These are phyloP conservation scores for Moniliella sp. DNA, from an alignment of 1,284 basidiomycete genomes.

Conservation along the genomic window DNA sequence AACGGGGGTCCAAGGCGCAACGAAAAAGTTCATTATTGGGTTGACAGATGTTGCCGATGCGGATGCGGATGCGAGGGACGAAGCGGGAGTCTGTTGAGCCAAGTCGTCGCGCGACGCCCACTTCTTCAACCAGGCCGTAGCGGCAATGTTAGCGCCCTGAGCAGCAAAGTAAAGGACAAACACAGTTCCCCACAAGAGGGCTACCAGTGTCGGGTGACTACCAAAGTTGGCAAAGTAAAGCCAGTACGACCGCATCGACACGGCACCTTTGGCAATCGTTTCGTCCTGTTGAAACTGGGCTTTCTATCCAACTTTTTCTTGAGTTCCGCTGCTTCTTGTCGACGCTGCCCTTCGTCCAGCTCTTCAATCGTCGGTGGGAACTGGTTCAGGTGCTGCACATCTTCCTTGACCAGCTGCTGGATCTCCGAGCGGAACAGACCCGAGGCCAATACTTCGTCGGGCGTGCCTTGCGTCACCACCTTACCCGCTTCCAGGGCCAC, in stretches of 20 bases:
- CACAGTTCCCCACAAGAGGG: constrained; percentile 15
- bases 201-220: constrained; percentile 5
- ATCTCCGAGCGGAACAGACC: constrained; percentile 43
- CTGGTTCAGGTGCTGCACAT: neutral
- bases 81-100: too few relatives aligned
- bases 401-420: neutral
- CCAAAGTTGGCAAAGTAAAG: constrained; percentile 21
- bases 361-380: constrained; percentile 13
- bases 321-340: constrained; percentile 15
- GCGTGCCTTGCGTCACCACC: constrained; percentile 47
- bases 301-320: constrained; percentile 16
- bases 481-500: constrained; percentile 53
- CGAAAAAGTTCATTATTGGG: too few relatives aligned
- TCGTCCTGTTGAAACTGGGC: constrained; percentile 8
- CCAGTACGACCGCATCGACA: constrained; percentile 17
- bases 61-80: too few relatives aligned
- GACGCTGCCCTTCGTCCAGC: constrained; percentile 15
- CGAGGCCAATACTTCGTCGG: constrained; percentile 42
- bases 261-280: constrained; percentile 18
- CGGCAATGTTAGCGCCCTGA: constrained; percentile 16
- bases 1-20: too few relatives aligned
- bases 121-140: constrained; percentile 24
- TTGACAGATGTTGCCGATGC: too few relatives aligned
- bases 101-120: constrained; percentile 24
- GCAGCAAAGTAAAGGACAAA: constrained; percentile 15